These are phyloP conservation scores for Orbilia blumenaviensis DNA, from an alignment of 2,329 filamentous ascomycete genomes.

Conservation along the genomic window DNA sequence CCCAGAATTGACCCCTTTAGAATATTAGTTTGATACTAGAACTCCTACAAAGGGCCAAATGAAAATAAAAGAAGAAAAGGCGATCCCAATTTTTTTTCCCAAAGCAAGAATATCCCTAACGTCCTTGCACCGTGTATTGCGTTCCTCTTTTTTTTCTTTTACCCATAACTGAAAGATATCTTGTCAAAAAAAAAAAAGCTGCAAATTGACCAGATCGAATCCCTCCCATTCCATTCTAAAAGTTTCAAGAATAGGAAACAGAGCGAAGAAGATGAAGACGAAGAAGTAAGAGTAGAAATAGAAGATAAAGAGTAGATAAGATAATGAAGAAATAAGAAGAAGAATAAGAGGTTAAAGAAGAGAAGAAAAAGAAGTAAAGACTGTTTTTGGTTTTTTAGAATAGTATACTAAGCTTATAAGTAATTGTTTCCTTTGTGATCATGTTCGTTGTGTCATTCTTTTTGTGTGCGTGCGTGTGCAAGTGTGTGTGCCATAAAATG, in stretches of 20 bases:
- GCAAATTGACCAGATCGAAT: not conserved
- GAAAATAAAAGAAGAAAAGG: not conserved
- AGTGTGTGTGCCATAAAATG: slow-evolving; percentile 8
- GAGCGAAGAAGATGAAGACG: not conserved
- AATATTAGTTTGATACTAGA: not conserved
- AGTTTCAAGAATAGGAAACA: not conserved
- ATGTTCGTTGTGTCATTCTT: slow-evolving; percentile 13
- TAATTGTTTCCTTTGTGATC: slow-evolving; percentile 14
- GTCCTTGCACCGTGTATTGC: not conserved
- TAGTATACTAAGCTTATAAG: slow-evolving; percentile 5
- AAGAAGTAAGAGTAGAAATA: not conserved
- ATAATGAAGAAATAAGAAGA: not conserved
- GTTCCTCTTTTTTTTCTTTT: not conserved
- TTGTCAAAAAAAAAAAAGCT: not conserved
- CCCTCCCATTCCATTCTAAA: not conserved
- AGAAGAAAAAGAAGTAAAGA: not conserved
- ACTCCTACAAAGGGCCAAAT: not conserved
- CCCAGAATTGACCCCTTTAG: not conserved
- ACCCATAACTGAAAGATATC: not conserved
- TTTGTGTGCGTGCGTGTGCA: slow-evolving; percentile 13
- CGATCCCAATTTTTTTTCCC: not conserved
- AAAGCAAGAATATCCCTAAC: not conserved
- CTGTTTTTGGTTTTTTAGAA: slow-evolving; percentile 9
- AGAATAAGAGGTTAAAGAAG: not conserved
- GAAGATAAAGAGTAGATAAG: not conserved